Percentiles rank a stretch among this genome's conserved stretches.
Conservation (phyloP, 805 yeast genomes). For the Groenewaldozyma salmanticensis region DNA sequence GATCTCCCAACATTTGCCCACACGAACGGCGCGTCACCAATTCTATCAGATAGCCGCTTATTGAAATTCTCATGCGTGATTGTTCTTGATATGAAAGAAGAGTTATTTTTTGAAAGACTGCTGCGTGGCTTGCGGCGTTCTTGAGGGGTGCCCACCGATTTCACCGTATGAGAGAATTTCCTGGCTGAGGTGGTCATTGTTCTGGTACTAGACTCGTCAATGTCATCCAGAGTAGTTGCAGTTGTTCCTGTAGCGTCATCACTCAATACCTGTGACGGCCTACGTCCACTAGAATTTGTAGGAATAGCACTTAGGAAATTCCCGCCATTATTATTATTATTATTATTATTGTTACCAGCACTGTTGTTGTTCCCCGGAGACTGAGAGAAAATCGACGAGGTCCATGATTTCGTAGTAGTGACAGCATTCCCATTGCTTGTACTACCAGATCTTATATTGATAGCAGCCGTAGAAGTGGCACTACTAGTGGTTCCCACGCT, state of each 20-base stretch:
- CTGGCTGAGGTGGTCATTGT: too few species aligned
- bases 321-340: too few species aligned
- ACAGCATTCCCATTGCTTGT: neutral
- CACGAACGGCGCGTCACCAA: slow-evolving; percentile 20
- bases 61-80: slow-evolving; percentile 27
- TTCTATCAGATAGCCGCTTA: slow-evolving; percentile 25
- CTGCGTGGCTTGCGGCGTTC: slow-evolving; percentile 26
- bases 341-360: neutral
- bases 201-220: neutral
- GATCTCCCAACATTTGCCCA: slow-evolving; percentile 30
- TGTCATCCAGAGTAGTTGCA: neutral
- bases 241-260: too few species aligned
- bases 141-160: slow-evolving; percentile 1
- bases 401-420: neutral
- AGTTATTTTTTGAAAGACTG: slow-evolving; percentile 29
- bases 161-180: neutral
- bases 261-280: slow-evolving; percentile 1
- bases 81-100: slow-evolving; percentile 30
- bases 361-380: slow-evolving; percentile 1
- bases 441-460: neutral
- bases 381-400: slow-evolving; percentile 4
- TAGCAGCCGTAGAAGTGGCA: neutral
- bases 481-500: too few species aligned
- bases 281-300: neutral
- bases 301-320: neutral